Evolutionary conservation across 768 basidiomycete genomes (phyloP).

Genomic region (Dacryopinax primogenitus): DNA sequence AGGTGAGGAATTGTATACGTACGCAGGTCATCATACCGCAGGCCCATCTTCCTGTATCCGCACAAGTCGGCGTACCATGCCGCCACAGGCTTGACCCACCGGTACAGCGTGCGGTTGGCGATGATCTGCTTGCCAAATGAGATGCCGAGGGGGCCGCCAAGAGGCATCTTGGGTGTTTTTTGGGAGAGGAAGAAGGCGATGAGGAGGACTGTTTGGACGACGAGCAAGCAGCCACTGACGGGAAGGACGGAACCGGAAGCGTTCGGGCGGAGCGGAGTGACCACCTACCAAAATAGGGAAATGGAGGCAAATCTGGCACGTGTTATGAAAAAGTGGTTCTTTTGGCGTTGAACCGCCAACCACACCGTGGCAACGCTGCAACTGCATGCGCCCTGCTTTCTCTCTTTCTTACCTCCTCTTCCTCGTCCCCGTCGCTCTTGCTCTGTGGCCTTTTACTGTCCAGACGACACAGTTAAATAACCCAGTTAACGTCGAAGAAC

Average conservation of each 20-base stretch:
- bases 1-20: constrained; percentile 27
- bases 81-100: constrained; percentile 62
- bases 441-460: background rate
- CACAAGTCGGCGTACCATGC: constrained; percentile 66
- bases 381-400: background rate
- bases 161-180: constrained; percentile 1
- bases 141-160: constrained; percentile 39
- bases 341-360: background rate
- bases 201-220: background rate
- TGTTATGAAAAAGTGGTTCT: background rate
- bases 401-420: background rate
- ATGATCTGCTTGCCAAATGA: constrained; percentile 68
- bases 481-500: background rate
- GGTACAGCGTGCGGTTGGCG: constrained; percentile 52
- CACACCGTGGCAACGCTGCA: background rate
- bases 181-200: background rate
- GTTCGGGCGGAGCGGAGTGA: background rate
- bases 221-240: background rate
- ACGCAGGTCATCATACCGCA: constrained; percentile 93
- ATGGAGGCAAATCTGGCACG: background rate
- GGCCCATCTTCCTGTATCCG: constrained; percentile 77
- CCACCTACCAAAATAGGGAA: too few relatives aligned
- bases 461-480: background rate
- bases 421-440: constrained; percentile 6
- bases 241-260: background rate